Conservation (phyloP, 805 yeast species). For the Hagleromyces aurorensis region DNA sequence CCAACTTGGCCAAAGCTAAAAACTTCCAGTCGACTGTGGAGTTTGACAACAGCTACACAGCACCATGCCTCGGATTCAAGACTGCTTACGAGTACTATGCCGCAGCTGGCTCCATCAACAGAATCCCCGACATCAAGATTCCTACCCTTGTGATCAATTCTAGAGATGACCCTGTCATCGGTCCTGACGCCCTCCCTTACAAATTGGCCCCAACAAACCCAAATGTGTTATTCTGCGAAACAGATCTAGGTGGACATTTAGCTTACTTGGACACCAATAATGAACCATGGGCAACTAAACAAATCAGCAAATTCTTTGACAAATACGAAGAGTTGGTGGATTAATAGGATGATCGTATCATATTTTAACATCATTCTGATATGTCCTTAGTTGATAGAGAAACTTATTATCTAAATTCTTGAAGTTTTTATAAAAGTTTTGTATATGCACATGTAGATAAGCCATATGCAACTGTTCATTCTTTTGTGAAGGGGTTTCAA, state of each 20-base stretch:
- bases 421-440: not conserved
- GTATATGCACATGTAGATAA: not conserved
- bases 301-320: constrained; percentile 35
- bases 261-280: constrained; percentile 40
- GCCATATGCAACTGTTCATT: too few species aligned
- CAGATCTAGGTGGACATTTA: constrained; percentile 68
- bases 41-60: constrained; percentile 57
- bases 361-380: not conserved
- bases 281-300: constrained; percentile 41
- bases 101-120: constrained; percentile 53
- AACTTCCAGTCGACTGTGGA: constrained; percentile 38
- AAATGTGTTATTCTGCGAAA: constrained; percentile 45
- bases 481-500: too few species aligned
- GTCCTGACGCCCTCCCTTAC: constrained; percentile 42
- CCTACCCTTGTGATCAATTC: constrained; percentile 58
- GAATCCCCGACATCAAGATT: constrained; percentile 47
- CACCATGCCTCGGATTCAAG: constrained; percentile 54
- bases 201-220: constrained; percentile 48
- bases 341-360: constrained; percentile 16
- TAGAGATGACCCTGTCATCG: constrained; percentile 56
- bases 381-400: too few species aligned
- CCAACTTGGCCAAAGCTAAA: constrained; percentile 32
- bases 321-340: constrained; percentile 32
- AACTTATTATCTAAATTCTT: not conserved
- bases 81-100: constrained; percentile 56